Percentiles rank a stretch among this genome's conserved stretches.
These are phyloP conservation scores for Colletotrichum coccodes DNA, from an alignment of 2,329 filamentous ascomycete species.

Conservation along the genomic window DNA sequence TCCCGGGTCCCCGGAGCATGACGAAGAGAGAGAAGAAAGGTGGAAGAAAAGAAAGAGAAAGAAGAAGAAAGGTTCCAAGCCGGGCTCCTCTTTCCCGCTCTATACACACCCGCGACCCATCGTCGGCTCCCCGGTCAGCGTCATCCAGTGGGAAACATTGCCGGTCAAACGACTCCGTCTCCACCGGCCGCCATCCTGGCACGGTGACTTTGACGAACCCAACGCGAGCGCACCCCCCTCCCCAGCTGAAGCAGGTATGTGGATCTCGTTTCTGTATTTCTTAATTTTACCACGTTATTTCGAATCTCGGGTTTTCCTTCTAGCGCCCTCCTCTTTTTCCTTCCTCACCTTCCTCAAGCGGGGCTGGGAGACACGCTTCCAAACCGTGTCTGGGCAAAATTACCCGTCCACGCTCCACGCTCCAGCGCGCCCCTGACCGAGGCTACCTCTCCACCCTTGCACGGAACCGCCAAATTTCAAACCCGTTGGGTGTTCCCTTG, in stretches of 20 bases:
- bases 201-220: conserved; percentile 9
- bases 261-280: conserved; percentile 23
- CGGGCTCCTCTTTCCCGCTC: not conserved
- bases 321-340: conserved; percentile 30
- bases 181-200: conserved; percentile 2
- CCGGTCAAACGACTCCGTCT: not conserved
- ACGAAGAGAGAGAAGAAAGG: not conserved
- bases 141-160: conserved; percentile 30
- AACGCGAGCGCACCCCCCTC: not conserved
- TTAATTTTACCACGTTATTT: conserved; percentile 31
- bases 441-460: not conserved
- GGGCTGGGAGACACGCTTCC: not conserved
- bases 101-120: not conserved
- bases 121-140: not conserved
- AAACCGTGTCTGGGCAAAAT: conserved; percentile 15
- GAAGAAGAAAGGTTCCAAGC: not conserved
- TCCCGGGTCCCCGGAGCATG: conserved; percentile 20
- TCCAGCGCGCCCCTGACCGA: not conserved
- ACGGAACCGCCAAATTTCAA: not conserved
- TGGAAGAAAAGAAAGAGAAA: not conserved
- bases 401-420: not conserved
- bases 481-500: conserved; percentile 2
- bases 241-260: conserved; percentile 21
- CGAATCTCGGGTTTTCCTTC: conserved; percentile 16
- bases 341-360: conserved; percentile 28